Percentiles rank a stretch among this genome's conserved stretches.
Evolutionary conservation across 2,329 filamentous ascomycete species (phyloP).

Genomic region (Falciphora oryzae): DNA sequence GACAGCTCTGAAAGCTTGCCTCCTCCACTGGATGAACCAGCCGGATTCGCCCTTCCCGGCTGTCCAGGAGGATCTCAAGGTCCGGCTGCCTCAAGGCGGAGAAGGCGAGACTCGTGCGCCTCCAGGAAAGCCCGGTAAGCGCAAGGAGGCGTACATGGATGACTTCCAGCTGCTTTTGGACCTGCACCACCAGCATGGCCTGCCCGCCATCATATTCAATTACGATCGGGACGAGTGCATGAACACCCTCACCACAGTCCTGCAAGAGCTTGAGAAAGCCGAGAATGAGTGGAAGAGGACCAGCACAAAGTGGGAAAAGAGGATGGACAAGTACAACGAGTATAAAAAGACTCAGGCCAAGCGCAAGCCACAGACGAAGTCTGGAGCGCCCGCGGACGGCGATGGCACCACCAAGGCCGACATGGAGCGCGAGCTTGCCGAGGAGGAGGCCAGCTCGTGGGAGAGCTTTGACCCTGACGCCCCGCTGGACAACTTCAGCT

Average conservation of each 20-base stretch:
- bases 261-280: constrained; percentile 45
- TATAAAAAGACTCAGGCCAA: constrained; percentile 12
- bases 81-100: neutral
- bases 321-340: constrained; percentile 45
- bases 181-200: constrained; percentile 54
- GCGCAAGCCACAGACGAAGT: constrained; percentile 31
- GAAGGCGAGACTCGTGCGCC: constrained; percentile 4
- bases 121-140: neutral
- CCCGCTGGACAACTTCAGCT: constrained; percentile 58
- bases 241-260: constrained; percentile 43
- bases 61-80: constrained; percentile 40
- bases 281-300: constrained; percentile 53
- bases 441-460: constrained; percentile 49
- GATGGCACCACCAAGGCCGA: constrained; percentile 46
- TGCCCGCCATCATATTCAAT: constrained; percentile 73
- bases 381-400: constrained; percentile 30
- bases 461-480: constrained; percentile 62
- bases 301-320: constrained; percentile 54
- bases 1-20: constrained; percentile 47
- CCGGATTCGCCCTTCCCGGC: constrained; percentile 33
- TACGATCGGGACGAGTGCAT: constrained; percentile 66
- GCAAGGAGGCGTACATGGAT: constrained; percentile 3
- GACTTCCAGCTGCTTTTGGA: constrained; percentile 50
- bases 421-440: constrained; percentile 48
- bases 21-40: constrained; percentile 56